A percentile compares a stretch with the other conserved stretches of the same genome.
phyloP scores from a whole-genome alignment of 2,329 filamentous ascomycete genomes.

The Podosphaera fusca region DNA sequence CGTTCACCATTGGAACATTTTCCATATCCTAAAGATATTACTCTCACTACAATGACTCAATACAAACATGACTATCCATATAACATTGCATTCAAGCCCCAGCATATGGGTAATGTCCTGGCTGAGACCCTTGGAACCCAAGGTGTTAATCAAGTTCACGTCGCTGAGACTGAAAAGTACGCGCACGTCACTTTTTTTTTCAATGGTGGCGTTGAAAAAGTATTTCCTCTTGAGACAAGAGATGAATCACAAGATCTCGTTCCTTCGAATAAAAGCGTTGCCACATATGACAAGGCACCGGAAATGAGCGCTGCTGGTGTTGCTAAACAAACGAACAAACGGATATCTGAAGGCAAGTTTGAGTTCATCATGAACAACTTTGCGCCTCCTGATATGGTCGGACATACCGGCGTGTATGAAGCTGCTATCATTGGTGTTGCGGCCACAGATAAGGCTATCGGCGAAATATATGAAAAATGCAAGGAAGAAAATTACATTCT shows the following conservation, averaged over 20 bases:
- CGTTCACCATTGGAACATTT: conserved; percentile 79
- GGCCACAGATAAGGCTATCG: conserved; percentile 84
- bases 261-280: conserved; percentile 67
- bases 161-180: conserved; percentile 98
- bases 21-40: conserved; percentile 71
- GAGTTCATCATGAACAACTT: conserved; percentile 99
- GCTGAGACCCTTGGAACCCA: conserved; percentile 91
- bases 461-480: conserved; percentile 76
- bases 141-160: conserved; percentile 74
- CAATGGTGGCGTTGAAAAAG: conserved; percentile 95
- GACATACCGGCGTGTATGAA: conserved; percentile 92
- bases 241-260: conserved; percentile 63
- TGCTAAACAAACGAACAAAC: conserved; percentile 71
- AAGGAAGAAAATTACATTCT: conserved; percentile 82
- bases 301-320: conserved; percentile 90
- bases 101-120: conserved; percentile 94
- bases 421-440: conserved; percentile 67
- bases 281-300: conserved; percentile 85
- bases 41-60: conserved; percentile 88
- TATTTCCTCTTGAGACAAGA: conserved; percentile 73
- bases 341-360: conserved; percentile 63
- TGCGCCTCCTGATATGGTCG: conserved; percentile 96
- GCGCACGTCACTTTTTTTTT: conserved; percentile 99
- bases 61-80: conserved; percentile 95
- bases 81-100: conserved; percentile 75